Evolutionary conservation across 805 yeast genomes (phyloP), one percentile per base, ranked within the genome.

Genomic region (Starmera dryadoides): DNA sequence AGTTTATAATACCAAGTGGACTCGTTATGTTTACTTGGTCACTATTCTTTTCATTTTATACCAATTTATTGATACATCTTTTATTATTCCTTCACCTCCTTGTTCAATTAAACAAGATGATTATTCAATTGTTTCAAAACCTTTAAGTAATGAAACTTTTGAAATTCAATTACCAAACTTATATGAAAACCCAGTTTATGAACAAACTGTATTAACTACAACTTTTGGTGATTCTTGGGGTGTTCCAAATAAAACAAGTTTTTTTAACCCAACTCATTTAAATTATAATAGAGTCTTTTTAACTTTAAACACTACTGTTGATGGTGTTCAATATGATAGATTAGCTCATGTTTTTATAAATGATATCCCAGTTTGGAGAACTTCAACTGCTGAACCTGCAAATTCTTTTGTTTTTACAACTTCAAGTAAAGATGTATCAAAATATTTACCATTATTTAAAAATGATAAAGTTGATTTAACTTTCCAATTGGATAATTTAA

Each of bases 371-470:
- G 63, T 86, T 30, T 86, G 95, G 95, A 73, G 95, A 59, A 79
- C 86, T 1, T 81, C 91, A 3, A 87, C 95, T 3, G 78, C 84
- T 14, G 95, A 86, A 59, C 95, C 95, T 1, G 72, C 73, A 41
- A 59, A 80, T 49, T 54, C 52, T 12, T 48, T 61, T 2, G 71
- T 73, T 9, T 73, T 66, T 46, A 74, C 83, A 20, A 50, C 58
- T 4, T 61, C 71, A 39, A 63, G 70, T 23, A 86, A 83, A 53
- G 95, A 87, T 54, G 71, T 85, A 1, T 69, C 88, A 2, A 55
- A 62, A 14, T 85, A 74, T 53, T 49, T 68, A 7, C 46, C 63
- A 0, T 55, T 86, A 26, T 83, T 86, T 55, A 45, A 56, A 28
- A 37, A 47, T 4, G 47, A 64, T 12, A 63, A 65, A 3, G 49